Evolutionary conservation across 768 basidiomycete genomes (phyloP), one percentile per base, ranked within the genome.

Genomic region (Rhodotorula toruloides): DNA sequence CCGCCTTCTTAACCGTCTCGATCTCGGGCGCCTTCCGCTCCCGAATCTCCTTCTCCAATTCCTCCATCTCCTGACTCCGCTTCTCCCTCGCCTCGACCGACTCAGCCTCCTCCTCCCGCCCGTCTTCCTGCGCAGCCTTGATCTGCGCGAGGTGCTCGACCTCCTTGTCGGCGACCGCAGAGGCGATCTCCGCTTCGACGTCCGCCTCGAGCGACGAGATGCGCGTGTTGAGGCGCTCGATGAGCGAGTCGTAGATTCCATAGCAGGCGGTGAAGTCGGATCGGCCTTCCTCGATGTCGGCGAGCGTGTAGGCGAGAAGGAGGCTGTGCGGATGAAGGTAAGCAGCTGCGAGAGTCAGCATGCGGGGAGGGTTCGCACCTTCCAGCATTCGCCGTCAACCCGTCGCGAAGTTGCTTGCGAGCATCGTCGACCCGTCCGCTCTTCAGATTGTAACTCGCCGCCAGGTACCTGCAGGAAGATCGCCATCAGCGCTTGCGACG

Each of bases 251-350:
- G 76, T 85, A 98, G 0, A 83, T 80, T 29, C 80, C 76, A 73
- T 91, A 89, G 43, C 88, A 87, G 47, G 87, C 87, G 0, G 83
- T 76, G 59, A 83, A 80, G 58, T 91, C 81, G 75, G 83, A 86
- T 78, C 79, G 83, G 74, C 75, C 79, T 80, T 87, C 89, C 68
- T 85, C 81, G 27, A 80, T 77, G 74, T 98, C 94, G 43, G 86
- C 86, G 67, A 87, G 88, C 10, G 92, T 88, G 77, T 91, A 97
- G 47, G 87, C 89, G n/a, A 99, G 81, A 8, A 96, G 82, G 76
- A 88, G 90, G 75, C 93, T 96, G 68, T 0, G 27, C 50, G 29
- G 22, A 16, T 22, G 13, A 27, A 6, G 27, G 29, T 8, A 31
- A 22, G 29, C 17, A 14, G 3, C 1, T 2, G 22, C 22, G 25